These are phyloP conservation scores for Pythium myriotylum DNA, from an alignment of 352 stramenopile species.

Conservation along the genomic window DNA sequence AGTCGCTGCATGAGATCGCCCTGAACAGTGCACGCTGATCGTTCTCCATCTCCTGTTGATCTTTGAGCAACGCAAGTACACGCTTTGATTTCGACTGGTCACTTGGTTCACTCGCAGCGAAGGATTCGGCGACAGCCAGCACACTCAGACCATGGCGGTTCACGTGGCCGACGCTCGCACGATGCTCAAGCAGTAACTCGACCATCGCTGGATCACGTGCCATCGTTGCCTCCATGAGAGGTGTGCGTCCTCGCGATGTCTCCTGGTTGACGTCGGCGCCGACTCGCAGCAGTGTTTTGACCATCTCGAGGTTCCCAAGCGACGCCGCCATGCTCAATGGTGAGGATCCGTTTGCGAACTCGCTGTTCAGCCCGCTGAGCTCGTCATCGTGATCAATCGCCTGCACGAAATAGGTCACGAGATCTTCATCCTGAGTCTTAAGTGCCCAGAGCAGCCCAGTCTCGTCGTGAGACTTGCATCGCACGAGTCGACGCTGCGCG, in stretches of 20 bases:
- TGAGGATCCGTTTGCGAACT: constrained; percentile 73
- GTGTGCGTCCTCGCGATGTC: constrained; percentile 62
- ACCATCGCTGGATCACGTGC: constrained; percentile 53
- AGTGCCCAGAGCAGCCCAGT: constrained; percentile 63
- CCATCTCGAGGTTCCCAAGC: constrained; percentile 45
- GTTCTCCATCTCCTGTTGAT: constrained; percentile 46
- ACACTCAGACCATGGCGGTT: constrained; percentile 65
- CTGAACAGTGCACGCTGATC: constrained; percentile 63
- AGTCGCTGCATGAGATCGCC: constrained; percentile 73
- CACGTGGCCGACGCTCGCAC: constrained; percentile 57
- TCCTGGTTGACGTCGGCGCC: constrained; percentile 76
- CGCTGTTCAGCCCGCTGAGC: constrained; percentile 38
- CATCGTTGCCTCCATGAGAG: constrained; percentile 64
- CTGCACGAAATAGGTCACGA: constrained; percentile 65
- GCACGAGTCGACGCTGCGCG: constrained; percentile 36
- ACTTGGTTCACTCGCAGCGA: constrained; percentile 15
- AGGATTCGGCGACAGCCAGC: constrained; percentile 42
- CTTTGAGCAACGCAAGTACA: constrained; percentile 48
- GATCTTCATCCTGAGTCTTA: constrained; percentile 61
- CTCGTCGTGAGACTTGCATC: constrained; percentile 54
- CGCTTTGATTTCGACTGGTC: not conserved
- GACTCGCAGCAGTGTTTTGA: constrained; percentile 59
- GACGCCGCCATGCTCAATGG: constrained; percentile 55
- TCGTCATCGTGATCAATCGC: constrained; percentile 35
- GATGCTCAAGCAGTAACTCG: constrained; percentile 57